Percentiles rank a stretch among this genome's conserved stretches.
phyloP scores from a whole-genome alignment of 257 asterid genomes.

The Capsicum rhomboideum region DNA sequence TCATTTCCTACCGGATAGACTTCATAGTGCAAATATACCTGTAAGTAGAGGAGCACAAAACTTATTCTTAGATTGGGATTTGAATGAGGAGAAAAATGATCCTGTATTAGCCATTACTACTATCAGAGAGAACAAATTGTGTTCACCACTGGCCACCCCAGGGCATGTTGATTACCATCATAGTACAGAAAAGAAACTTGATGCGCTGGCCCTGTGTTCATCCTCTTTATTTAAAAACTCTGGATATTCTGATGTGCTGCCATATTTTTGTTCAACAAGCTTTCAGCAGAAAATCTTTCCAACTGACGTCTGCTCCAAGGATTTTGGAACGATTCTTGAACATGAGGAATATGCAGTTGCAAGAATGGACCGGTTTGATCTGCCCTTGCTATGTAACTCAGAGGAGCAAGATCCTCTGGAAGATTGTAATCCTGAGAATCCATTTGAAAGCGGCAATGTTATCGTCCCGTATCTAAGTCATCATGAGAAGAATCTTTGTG shows the following conservation, averaged over 20 bases:
- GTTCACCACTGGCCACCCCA: conserved; percentile 20
- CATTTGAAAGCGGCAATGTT: conserved; percentile 8
- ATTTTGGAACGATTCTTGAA: conserved; percentile 20
- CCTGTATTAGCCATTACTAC: conserved; percentile 9
- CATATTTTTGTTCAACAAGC: conserved; percentile 16
- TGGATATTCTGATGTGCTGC: conserved; percentile 14
- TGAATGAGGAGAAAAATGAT: conserved; percentile 15
- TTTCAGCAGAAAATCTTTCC: neutral
- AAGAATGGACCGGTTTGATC: conserved; percentile 19
- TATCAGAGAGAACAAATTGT: conserved; percentile 1
- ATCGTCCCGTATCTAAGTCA: conserved; percentile 20
- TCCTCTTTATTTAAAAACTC: conserved; percentile 21
- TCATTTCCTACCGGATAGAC: conserved; percentile 27
- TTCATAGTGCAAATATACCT: conserved; percentile 17
- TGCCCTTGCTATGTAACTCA: conserved; percentile 25
- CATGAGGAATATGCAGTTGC: conserved; percentile 18
- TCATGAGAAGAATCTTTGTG: conserved; percentile 11
- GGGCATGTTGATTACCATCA: conserved; percentile 22
- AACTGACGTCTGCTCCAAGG: neutral
- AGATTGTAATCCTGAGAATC: conserved; percentile 12
- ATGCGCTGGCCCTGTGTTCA: conserved; percentile 12
- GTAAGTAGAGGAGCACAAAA: conserved; percentile 23
- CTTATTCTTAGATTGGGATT: conserved; percentile 41
- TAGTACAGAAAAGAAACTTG: conserved; percentile 15
- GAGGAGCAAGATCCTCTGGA: conserved; percentile 14